Base-by-base conservation (phyloP, 257 asterid genomes). In the Cynanchum wilfordii region DNA sequence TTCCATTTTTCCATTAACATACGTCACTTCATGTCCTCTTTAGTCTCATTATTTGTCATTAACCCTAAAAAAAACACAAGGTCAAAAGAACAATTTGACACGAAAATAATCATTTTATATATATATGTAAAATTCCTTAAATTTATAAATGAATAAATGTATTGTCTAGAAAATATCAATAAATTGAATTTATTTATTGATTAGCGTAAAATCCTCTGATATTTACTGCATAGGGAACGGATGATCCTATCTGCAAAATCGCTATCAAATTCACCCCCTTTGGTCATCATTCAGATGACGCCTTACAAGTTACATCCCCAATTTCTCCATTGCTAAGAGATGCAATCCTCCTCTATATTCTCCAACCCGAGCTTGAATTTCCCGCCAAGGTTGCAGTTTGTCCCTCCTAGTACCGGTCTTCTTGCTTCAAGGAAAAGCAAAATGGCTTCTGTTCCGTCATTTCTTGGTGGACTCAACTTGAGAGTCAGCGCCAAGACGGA, bases 281-380 rank as follows among this genome's bases (percentile, higher is more conserved):
- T 38, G 42, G 15, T 30, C 25, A 36, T 42, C 47, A 11, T 17
- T 20, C 58, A 22, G 42, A 68, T 68, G 72, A 68, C 22, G 25
- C 25, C 58, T 15, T 0, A 54, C n/a, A n/a, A n/a, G n/a, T n/a
- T n/a, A n/a, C 69, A 36, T 40, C 56, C 72, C 12, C 27, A 72
- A 45, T 47, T 22, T 12, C 77, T 73, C 66, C 73, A 40, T 70
- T 68, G 3, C 19, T 56, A 55, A 72, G 79, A 83, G 1, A 89
- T 89, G 97, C 86, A 68, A 72, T 84, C 96, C 49, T 65, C 83
- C 63, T 33, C 81, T 74, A 49, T 54, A 71, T 47, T 63, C 82
- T 30, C 71, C 38, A 86, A 75, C 24, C 82, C 85, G 82, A 70
- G 64, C 86, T 83, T 82, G 25, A 73, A 47, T 73, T 71, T 72